Percentiles rank a stretch among this genome's conserved stretches.
These are phyloP conservation scores for Aspergillus novofumigatus DNA, from an alignment of 2,329 filamentous ascomycete genomes.

Conservation along the genomic window DNA sequence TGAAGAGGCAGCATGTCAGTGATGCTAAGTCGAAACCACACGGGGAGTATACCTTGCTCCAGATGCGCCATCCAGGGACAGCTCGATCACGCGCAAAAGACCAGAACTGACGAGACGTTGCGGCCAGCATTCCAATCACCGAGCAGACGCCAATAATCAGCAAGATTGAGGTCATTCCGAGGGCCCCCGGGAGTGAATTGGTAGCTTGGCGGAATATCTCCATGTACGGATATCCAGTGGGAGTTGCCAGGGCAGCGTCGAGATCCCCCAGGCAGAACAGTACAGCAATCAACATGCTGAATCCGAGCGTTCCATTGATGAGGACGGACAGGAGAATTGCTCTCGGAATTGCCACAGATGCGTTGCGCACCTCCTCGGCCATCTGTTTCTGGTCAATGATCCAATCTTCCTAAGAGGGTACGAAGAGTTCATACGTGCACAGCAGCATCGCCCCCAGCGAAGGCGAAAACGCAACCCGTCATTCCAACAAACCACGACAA, in stretches of 20 bases:
- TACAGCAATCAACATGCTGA: slow-evolving; percentile 35
- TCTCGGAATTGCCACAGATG: slow-evolving; percentile 32
- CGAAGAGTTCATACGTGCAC: slow-evolving; percentile 30
- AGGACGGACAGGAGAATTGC: slow-evolving; percentile 34
- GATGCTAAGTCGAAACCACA: too few relatives aligned
- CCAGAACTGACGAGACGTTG: slow-evolving; percentile 42
- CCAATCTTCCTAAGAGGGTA: not conserved
- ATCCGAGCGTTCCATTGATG: slow-evolving; percentile 35
- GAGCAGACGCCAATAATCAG: slow-evolving; percentile 27
- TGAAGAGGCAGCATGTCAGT: slow-evolving; percentile 1
- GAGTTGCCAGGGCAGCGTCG: slow-evolving; percentile 19
- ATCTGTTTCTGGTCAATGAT: slow-evolving; percentile 15
- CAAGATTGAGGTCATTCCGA: slow-evolving; percentile 24
- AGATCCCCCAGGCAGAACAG: slow-evolving; percentile 37
- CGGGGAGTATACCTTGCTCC: slow-evolving; percentile 23
- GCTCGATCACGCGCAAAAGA: slow-evolving; percentile 25
- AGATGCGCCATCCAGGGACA: slow-evolving; percentile 24
- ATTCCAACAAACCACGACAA: slow-evolving; percentile 40
- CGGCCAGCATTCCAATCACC: slow-evolving; percentile 35
- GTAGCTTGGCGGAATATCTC: slow-evolving; percentile 31
- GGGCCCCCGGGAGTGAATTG: slow-evolving; percentile 21
- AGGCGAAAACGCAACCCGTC: slow-evolving; percentile 33
- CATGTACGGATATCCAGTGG: slow-evolving; percentile 35
- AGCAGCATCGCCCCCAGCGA: slow-evolving; percentile 36
- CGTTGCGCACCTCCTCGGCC: slow-evolving; percentile 40